Base-by-base conservation (phyloP, 192 early-diverging fungal species). In the Borealophlyctis nickersoniae region DNA sequence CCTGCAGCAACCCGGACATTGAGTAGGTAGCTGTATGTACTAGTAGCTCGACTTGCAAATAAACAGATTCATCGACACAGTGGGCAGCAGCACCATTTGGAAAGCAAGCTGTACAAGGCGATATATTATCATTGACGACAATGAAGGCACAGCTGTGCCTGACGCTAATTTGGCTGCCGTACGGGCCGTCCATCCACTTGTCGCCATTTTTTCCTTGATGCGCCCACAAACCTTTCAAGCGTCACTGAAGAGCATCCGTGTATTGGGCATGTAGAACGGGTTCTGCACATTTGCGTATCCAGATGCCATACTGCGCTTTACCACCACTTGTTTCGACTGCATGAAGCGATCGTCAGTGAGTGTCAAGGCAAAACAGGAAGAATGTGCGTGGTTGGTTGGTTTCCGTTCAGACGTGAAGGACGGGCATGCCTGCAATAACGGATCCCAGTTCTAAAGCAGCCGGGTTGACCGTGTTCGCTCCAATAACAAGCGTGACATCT, bases 381-480 rank as follows among this genome's bases (percentile, higher is more conserved):
- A n/a, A n/a, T n/a, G n/a, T n/a, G n/a, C n/a, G n/a, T n/a, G n/a
- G n/a, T n/a, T n/a, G n/a, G n/a, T n/a, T n/a, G n/a, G 23, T 33
- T 0, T 34, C 68, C 68, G 72, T 66, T 68, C 72, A 74, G 19
- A 73, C 70, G 19, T 74, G 62, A 9, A 74, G 52, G 4, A 74
- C 72, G 24, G 72, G 72, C 72, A 74, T 74, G 5, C 72, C 72
- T 24, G 72, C 67, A 31, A 74, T 74, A 13, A 52, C 35, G 29
- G 63, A 59, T 16, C 50, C 62, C 24, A 62, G 49, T 48, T 74
- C 72, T 7, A 74, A 24, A 14, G 72, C 72, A 27, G 62, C 35
- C 11, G 72, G 72, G 63, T 74, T 74, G 16, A 74, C 72, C n/a
- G 72, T 74, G 39, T 73, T 73, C 4, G 72, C 72, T 3, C 72